phyloP scores from a whole-genome alignment of 371 early-diverging fungal species.

The Coemansia sp. region DNA sequence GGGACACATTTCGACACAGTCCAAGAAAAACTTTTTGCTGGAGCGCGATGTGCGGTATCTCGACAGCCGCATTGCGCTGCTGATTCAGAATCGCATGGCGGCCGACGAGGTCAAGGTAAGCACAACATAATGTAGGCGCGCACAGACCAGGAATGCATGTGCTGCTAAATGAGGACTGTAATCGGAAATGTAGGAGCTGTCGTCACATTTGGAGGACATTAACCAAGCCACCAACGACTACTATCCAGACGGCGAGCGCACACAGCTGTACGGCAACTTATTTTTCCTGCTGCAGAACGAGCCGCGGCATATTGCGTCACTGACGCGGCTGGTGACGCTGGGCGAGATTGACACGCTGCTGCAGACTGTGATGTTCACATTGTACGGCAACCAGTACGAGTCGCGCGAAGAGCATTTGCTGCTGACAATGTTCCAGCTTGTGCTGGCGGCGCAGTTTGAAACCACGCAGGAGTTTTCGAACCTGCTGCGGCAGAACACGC shows the following conservation, averaged over 20 bases:
- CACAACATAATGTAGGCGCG: not conserved
- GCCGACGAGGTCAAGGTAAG: slow-evolving; percentile 53
- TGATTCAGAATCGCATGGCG: slow-evolving; percentile 94
- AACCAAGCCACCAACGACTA: slow-evolving; percentile 67
- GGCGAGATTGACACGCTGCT: slow-evolving; percentile 90
- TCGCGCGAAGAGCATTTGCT: slow-evolving; percentile 92
- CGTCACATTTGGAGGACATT: slow-evolving; percentile 55
- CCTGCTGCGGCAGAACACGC: slow-evolving; percentile 90
- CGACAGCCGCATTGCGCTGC: slow-evolving; percentile 88
- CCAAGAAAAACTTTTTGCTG: slow-evolving; percentile 92
- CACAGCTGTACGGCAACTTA: slow-evolving; percentile 90
- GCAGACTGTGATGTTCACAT: slow-evolving; percentile 94
- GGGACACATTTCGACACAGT: slow-evolving; percentile 84
- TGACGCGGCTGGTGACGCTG: slow-evolving; percentile 80
- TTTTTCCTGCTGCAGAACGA: slow-evolving; percentile 92
- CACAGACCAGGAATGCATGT: not conserved
- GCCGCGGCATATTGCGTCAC: slow-evolving; percentile 85
- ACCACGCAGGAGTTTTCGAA: slow-evolving; percentile 82
- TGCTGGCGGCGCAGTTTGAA: slow-evolving; percentile 87
- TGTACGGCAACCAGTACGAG: slow-evolving; percentile 96
- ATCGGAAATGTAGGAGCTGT: slow-evolving; percentile 45
- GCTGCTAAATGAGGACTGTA: not conserved
- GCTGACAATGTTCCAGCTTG: slow-evolving; percentile 94
- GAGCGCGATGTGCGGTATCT: slow-evolving; percentile 93
- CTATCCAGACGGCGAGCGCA: slow-evolving; percentile 80